A percentile compares a stretch with the other conserved stretches of the same genome.
Conservation (phyloP, 2,329 filamentous ascomycete genomes). For the Purpureocillium takamizusanense region DNA sequence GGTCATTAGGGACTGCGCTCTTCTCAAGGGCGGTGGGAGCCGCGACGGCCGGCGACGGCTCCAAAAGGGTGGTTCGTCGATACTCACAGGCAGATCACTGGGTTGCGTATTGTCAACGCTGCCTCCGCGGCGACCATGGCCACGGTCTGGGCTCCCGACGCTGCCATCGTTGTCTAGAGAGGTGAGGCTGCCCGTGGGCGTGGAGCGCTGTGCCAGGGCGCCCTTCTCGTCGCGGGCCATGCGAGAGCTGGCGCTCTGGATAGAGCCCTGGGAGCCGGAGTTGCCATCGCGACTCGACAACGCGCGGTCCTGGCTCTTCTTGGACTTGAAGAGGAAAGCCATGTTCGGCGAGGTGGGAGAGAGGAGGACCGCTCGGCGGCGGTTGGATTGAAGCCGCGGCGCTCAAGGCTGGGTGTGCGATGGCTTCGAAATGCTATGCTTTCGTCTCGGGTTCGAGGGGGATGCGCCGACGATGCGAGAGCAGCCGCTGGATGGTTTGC, state of each 20-base stretch:
- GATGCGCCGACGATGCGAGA: background rate
- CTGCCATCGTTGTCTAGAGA: conserved; percentile 54
- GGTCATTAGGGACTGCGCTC: conserved; percentile 6
- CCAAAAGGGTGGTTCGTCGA: background rate
- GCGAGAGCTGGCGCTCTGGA: conserved; percentile 39
- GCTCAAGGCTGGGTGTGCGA: background rate
- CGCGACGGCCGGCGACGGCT: background rate
- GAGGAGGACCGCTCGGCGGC: conserved; percentile 23
- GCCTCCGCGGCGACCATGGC: conserved; percentile 45
- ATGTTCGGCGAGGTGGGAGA: conserved; percentile 39
- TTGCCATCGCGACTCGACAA: conserved; percentile 46
- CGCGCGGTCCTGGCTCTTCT: conserved; percentile 61
- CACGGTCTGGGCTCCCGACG: conserved; percentile 57
- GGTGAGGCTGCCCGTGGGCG: conserved; percentile 69
- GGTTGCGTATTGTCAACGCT: conserved; percentile 38
- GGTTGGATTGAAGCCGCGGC: conserved; percentile 13
- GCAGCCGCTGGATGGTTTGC: too few relatives aligned
- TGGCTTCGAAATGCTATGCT: background rate
- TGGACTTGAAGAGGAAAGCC: conserved; percentile 78
- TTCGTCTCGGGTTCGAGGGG: background rate
- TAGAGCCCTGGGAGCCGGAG: conserved; percentile 35
- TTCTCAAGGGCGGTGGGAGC: background rate
- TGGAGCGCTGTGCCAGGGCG: conserved; percentile 46
- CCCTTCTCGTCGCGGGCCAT: conserved; percentile 44
- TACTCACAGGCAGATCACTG: conserved; percentile 33